Evolutionary conservation across 768 basidiomycete species (phyloP), one percentile per base, ranked within the genome.

Genomic region (Suillus bovinus): DNA sequence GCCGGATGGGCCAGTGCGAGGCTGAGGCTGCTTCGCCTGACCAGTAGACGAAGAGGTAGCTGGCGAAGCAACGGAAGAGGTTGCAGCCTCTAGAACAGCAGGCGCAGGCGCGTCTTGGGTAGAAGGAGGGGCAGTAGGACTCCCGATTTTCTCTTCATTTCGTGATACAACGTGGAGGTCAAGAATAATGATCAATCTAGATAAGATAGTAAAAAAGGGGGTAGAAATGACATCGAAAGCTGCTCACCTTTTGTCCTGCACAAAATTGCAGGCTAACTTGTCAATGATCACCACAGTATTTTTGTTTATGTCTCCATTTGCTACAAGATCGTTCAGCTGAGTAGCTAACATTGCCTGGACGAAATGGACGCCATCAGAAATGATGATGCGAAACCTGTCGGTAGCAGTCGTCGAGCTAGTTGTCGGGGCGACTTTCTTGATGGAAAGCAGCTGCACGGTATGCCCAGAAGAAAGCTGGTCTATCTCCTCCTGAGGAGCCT

Each of bases 311-410:
- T 78, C 70, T 7, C 86, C 84, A 0, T 86, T 79, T 17, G 88
- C 82, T 16, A 96, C 87, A 66, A 93, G 77, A 8, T 79, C 64
- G 69, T 98, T 98, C 50, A 95, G 83, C 70, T 94, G 91, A 0
- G 96, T 98, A 5, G 95, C 93, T 38, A 99, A 81, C 97, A 99
- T 98, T 29, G 91, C 88, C 74, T 98, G 97, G 54, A 91, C 80
- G 73, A 91, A 97, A 66, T 91, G 78, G 22, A 81, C 79, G 44
- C 96, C 95, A 75, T 99, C 96, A 0, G 94, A 96, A 44, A 98
- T 79, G 74, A 98, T 93, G 63, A 96, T 82, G 64, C 94, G 84
- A 74, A 84, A 87, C 61, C 89, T 80, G 70, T 90, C 89, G 50
- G 80, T 66, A 50, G 75, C 9, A 58, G 73, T 13, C 68, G 63